phyloP scores from a whole-genome alignment of 352 stramenopile species.

The Pythium dissimile region DNA sequence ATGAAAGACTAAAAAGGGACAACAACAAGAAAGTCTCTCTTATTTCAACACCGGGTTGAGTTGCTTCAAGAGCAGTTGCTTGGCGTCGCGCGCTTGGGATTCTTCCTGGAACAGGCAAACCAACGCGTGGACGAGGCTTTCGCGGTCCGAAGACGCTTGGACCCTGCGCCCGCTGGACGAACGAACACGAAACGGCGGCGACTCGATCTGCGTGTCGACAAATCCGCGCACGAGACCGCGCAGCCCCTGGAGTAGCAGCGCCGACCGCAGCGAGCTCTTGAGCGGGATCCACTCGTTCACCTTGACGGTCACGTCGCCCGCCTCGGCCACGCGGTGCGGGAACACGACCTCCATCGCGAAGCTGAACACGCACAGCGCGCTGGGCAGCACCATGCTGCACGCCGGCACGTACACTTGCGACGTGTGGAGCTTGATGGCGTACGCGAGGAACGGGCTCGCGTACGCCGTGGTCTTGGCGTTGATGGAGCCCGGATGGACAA shows the following conservation, averaged over 20 bases:
- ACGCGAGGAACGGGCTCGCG: slow-evolving; percentile 67
- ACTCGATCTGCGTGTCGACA: slow-evolving; percentile 37
- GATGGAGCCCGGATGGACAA: slow-evolving; percentile 71
- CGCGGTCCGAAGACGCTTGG: background rate
- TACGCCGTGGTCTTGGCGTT: slow-evolving; percentile 62
- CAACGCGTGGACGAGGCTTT: slow-evolving; percentile 30
- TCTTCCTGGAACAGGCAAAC: slow-evolving; percentile 39
- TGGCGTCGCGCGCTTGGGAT: slow-evolving; percentile 45
- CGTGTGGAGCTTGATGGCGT: slow-evolving; percentile 78
- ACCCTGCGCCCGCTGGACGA: background rate
- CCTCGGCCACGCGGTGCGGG: slow-evolving; percentile 27
- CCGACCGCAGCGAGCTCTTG: slow-evolving; percentile 53
- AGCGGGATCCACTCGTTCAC: slow-evolving; percentile 74
- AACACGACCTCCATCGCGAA: slow-evolving; percentile 53
- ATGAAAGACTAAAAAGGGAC: background rate
- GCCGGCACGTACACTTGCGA: slow-evolving; percentile 78
- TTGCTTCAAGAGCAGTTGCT: slow-evolving; percentile 41
- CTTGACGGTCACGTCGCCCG: slow-evolving; percentile 43
- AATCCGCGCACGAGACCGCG: slow-evolving; percentile 26
- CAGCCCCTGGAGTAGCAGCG: slow-evolving; percentile 48
- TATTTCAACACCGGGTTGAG: slow-evolving; percentile 21
- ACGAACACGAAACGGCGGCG: slow-evolving; percentile 20
- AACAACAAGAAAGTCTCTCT: background rate
- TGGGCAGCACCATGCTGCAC: slow-evolving; percentile 59
- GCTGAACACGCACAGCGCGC: slow-evolving; percentile 68